Conservation (phyloP, 805 yeast genomes). For the Yarrowia porcina region DNA sequence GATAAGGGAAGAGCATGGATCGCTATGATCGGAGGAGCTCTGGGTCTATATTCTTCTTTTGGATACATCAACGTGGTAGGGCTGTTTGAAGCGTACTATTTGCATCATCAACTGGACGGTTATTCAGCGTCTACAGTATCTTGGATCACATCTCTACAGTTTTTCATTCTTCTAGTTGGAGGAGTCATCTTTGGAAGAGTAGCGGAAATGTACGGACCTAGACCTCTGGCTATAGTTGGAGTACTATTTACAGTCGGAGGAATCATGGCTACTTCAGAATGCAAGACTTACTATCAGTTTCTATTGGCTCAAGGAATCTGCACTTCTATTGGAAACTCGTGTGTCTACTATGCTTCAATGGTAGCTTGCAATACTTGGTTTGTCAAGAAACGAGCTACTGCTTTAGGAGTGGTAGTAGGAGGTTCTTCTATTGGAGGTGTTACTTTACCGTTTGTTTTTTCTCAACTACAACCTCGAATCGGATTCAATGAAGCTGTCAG, state of each 20-base stretch:
- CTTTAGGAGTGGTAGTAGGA: constrained; percentile 58
- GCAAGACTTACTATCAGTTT: constrained; percentile 55
- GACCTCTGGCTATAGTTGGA: constrained; percentile 46
- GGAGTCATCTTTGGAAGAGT: constrained; percentile 50
- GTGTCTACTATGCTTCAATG: constrained; percentile 49
- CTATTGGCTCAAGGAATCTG: constrained; percentile 53
- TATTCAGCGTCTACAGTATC: constrained; percentile 51
- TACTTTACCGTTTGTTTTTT: constrained; percentile 53
- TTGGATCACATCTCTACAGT: constrained; percentile 58
- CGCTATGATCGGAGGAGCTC: constrained; percentile 7
- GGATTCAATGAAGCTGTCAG: constrained; percentile 63
- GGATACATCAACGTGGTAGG: constrained; percentile 68
- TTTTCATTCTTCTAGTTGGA: constrained; percentile 41
- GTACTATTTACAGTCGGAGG: constrained; percentile 47
- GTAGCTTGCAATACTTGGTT: constrained; percentile 61
- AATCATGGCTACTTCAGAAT: constrained; percentile 50
- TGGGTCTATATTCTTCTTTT: constrained; percentile 36
- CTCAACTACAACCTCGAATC: constrained; percentile 44
- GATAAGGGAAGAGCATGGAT: constrained; percentile 12
- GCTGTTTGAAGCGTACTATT: constrained; percentile 56
- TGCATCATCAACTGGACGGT: constrained; percentile 49
- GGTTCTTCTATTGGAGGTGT: constrained; percentile 71
- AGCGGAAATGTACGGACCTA: constrained; percentile 58
- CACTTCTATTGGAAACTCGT: constrained; percentile 47
- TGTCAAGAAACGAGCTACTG: constrained; percentile 51